Evolutionary conservation across 2,329 filamentous ascomycete species (phyloP), one percentile per base, ranked within the genome.

Genomic region (Domatiomyces catenatus): DNA sequence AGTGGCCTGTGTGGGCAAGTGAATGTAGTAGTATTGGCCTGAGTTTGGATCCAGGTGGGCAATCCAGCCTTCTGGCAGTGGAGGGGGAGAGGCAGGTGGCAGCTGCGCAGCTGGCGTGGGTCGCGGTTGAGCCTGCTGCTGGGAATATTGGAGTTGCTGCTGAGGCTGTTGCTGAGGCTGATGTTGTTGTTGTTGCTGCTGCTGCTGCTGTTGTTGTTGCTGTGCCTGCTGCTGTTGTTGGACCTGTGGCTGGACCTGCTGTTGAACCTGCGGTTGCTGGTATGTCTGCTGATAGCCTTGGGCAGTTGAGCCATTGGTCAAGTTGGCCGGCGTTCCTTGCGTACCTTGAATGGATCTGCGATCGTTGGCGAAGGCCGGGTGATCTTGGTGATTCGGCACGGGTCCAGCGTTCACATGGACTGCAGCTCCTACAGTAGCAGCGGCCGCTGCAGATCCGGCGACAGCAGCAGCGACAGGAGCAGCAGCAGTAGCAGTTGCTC

Each of bases 1-100:
- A 0, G 92, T 98, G 2, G 89, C 87, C 64, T 96, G 92, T 0
- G 86, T 89, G 1, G 89, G 85, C 26, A 98, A 75, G 65, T 98
- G 92, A 53, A 98, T 98, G 63, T 98, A 98, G 67, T 98, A 98
- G 67, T 96, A 98, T 63, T 96, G 90, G 1, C 92, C 92, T 1
- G 90, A 96, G 63, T 85, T 94, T 58, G 87, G 85, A 64, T 98
- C 92, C 3, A 96, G 75, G 65, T 96, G 92, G 18, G 92, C 87
- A 62, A 98, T 96, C 92, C 92, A 98, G 32, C 92, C 92, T 69
- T 98, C 92, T 5, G 92, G 92, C 15, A 98, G 75, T 2, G 90
- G 92, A 19, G 92, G 92, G 28, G 92, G 92, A 15, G 88, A 94
- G 22, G 83, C 79, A 26, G 86, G 86, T 1, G 83, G 77, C 20